Percentiles rank a stretch among this genome's conserved stretches.
These are phyloP conservation scores for Globisporangium nunn DNA, from an alignment of 352 stramenopile genomes.

Conservation along the genomic window DNA sequence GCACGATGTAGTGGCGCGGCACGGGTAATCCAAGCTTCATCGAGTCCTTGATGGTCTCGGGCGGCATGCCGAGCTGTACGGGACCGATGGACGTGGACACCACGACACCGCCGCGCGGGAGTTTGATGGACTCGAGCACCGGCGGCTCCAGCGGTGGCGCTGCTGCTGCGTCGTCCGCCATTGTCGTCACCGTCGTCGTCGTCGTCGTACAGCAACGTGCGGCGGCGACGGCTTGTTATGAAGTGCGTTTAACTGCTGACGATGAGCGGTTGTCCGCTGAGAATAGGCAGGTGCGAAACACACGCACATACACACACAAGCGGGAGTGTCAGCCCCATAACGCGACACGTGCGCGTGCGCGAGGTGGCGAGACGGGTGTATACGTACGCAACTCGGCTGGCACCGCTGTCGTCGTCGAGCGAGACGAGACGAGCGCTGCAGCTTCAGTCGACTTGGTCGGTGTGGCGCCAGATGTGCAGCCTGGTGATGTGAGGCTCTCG, in stretches of 20 bases:
- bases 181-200: neutral
- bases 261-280: neutral
- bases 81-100: slow-evolving; percentile 72
- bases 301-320: too few species aligned
- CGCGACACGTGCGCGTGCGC: too few species aligned
- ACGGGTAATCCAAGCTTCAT: slow-evolving; percentile 92
- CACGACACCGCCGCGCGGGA: slow-evolving; percentile 69
- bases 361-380: too few species aligned
- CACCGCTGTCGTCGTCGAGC: neutral
- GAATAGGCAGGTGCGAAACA: neutral
- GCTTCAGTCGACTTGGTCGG: neutral
- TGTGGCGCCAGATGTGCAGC: neutral
- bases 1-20: slow-evolving; percentile 93
- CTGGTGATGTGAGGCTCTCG: neutral
- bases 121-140: slow-evolving; percentile 55
- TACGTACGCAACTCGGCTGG: neutral
- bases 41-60: slow-evolving; percentile 97
- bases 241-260: too few species aligned
- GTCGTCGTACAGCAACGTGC: neutral
- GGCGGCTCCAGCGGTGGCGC: slow-evolving; percentile 10
- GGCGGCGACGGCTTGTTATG: too few species aligned
- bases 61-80: slow-evolving; percentile 91
- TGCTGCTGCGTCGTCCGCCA: slow-evolving; percentile 10
- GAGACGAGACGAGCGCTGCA: neutral
- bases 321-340: too few species aligned